phyloP scores from a whole-genome alignment of 1,284 basidiomycete genomes.

The Cronartium quercuum region DNA sequence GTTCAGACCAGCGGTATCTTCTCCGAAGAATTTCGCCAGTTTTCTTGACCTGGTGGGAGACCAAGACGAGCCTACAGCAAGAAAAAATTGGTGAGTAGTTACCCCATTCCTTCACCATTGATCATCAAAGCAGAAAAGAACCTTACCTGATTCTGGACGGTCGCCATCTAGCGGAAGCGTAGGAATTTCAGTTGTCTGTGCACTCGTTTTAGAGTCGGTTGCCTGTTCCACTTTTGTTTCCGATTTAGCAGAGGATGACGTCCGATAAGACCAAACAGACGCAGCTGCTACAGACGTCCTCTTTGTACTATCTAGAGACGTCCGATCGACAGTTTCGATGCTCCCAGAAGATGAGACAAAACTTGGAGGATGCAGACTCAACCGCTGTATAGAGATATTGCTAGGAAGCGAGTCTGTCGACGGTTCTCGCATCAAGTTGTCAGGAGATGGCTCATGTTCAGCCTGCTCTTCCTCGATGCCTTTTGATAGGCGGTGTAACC shows the following conservation, averaged over 20 bases:
- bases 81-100: not conserved
- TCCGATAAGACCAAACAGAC: not conserved
- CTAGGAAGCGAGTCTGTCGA: not conserved
- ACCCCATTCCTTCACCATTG: not conserved
- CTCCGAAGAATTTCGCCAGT: constrained; percentile 36
- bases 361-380: not conserved
- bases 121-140: not conserved
- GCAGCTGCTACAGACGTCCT: not conserved
- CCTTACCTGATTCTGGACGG: constrained; percentile 11
- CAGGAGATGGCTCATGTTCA: constrained; percentile 12
- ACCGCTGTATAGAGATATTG: not conserved
- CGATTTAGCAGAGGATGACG: not conserved
- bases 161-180: constrained; percentile 1
- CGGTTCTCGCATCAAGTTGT: not conserved
- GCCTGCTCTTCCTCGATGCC: constrained; percentile 34
- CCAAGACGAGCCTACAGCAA: constrained; percentile 8
- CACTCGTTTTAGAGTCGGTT: not conserved
- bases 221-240: not conserved
- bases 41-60: constrained; percentile 36
- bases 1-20: constrained; percentile 14
- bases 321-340: not conserved
- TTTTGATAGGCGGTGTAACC: not conserved
- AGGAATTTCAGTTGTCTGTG: not conserved
- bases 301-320: not conserved
- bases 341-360: not conserved